phyloP scores from a whole-genome alignment of 179 eudicot species.

The Vitellaria paradoxa region DNA sequence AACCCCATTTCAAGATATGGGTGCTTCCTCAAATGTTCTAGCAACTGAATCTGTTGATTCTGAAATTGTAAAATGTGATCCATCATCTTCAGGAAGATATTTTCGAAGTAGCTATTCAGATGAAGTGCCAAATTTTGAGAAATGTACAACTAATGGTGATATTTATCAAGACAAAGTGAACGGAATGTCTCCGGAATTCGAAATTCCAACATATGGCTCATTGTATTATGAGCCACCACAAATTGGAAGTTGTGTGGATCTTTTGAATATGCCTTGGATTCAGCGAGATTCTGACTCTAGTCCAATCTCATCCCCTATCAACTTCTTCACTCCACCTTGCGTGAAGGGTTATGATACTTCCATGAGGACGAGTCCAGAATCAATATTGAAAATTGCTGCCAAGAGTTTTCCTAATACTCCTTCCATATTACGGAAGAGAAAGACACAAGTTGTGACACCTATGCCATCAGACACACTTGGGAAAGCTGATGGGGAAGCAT shows the following conservation, averaged over 20 bases:
- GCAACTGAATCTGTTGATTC: slow-evolving; percentile 47
- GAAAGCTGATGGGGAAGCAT: slow-evolving; percentile 29
- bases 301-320: slow-evolving; percentile 32
- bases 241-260: slow-evolving; percentile 36
- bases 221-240: slow-evolving; percentile 62
- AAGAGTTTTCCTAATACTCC: slow-evolving; percentile 84
- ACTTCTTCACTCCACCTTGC: slow-evolving; percentile 72
- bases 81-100: slow-evolving; percentile 27
- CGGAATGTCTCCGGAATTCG: slow-evolving; percentile 28
- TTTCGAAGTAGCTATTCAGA: slow-evolving; percentile 20
- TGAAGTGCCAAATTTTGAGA: slow-evolving; percentile 29
- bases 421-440: slow-evolving; percentile 87
- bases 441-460: slow-evolving; percentile 31
- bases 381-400: slow-evolving; percentile 78
- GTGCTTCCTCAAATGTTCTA: slow-evolving; percentile 27
- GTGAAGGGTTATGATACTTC: slow-evolving; percentile 38
- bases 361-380: slow-evolving; percentile 57
- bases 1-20: slow-evolving; percentile 28
- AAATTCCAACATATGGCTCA: slow-evolving; percentile 38
- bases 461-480: slow-evolving; percentile 25
- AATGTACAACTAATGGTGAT: slow-evolving; percentile 13
- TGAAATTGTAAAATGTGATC: slow-evolving; percentile 27
- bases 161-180: slow-evolving; percentile 30
- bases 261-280: slow-evolving; percentile 23
- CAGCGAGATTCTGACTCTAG: slow-evolving; percentile 33